Evolutionary conservation across 169 alveolate species (phyloP).

Genomic region (Eimeria praecox): DNA sequence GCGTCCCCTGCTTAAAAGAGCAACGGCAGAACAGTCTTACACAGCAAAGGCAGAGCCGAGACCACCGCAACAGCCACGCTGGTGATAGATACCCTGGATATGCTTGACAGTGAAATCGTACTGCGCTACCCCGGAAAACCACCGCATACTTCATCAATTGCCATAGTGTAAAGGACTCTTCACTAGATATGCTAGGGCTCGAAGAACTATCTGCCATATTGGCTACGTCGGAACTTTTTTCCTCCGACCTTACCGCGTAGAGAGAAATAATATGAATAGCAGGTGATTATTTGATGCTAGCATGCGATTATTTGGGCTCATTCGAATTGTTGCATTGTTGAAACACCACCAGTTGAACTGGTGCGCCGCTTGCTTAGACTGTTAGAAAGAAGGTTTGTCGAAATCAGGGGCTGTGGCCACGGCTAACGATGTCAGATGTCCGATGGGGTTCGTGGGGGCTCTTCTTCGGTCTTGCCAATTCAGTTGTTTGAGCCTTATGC

Average conservation of each 20-base stretch:
- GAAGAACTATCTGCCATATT: not conserved
- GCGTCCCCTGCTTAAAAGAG: no score
- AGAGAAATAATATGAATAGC: not conserved
- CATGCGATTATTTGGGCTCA: not conserved
- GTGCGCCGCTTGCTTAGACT: not conserved
- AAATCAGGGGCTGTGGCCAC: not conserved
- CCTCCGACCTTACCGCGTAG: not conserved
- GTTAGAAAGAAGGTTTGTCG: not conserved
- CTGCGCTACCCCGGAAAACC: not conserved
- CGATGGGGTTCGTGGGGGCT: not conserved
- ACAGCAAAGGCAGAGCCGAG: not conserved
- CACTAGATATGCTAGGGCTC: not conserved
- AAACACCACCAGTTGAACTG: not conserved
- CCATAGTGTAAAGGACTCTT: not conserved
- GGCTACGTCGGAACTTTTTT: not conserved
- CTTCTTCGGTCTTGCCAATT: not conserved
- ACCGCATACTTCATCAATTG: not conserved
- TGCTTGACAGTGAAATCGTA: not conserved
- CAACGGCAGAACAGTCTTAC: not conserved
- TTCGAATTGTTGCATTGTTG: not conserved
- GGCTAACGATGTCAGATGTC: not conserved
- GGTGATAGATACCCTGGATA: not conserved
- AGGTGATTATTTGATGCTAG: not conserved
- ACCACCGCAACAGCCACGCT: not conserved
- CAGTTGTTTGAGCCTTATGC: not conserved